Conservation (phyloP, 345 rosid genomes). For the Populus pruinosa region DNA sequence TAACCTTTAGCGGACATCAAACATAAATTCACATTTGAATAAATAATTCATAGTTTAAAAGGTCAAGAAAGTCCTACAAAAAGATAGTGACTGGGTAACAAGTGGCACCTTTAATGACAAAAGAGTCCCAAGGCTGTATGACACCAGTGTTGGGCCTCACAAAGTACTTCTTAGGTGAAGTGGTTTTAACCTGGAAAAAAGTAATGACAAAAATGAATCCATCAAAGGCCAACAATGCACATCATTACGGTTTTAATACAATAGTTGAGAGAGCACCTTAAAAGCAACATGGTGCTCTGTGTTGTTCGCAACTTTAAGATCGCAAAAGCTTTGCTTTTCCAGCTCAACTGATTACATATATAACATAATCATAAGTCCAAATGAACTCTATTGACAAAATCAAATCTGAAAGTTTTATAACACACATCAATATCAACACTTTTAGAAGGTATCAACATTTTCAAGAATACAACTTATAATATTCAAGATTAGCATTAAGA, state of each 20-base stretch:
- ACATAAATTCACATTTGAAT: not conserved
- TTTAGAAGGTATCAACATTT: not conserved
- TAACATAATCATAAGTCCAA: conserved; percentile 16
- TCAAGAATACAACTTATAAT: not conserved
- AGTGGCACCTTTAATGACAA: conserved; percentile 61
- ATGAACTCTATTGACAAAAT: not conserved
- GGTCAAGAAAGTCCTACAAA: not conserved
- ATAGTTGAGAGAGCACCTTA: conserved; percentile 42
- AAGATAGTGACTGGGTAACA: conserved; percentile 2
- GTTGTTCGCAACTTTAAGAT: conserved; percentile 68
- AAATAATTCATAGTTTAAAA: not conserved
- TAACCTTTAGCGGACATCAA: not conserved
- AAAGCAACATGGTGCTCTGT: conserved; percentile 76
- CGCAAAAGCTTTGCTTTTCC: conserved; percentile 62
- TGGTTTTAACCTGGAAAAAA: conserved; percentile 75
- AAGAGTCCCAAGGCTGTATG: conserved; percentile 75
- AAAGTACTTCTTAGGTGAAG: conserved; percentile 95
- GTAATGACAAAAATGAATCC: not conserved
- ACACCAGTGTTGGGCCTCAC: conserved; percentile 92
- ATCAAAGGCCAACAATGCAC: not conserved
- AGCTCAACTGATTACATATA: conserved; percentile 58
- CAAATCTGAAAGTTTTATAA: not conserved
- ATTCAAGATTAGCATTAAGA: not conserved
- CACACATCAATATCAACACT: not conserved
- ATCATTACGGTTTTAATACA: not conserved